Percentiles rank a stretch among this genome's conserved stretches.
Conservation (phyloP, 192 early-diverging fungal species). For the Entophlyctis helioformis region DNA sequence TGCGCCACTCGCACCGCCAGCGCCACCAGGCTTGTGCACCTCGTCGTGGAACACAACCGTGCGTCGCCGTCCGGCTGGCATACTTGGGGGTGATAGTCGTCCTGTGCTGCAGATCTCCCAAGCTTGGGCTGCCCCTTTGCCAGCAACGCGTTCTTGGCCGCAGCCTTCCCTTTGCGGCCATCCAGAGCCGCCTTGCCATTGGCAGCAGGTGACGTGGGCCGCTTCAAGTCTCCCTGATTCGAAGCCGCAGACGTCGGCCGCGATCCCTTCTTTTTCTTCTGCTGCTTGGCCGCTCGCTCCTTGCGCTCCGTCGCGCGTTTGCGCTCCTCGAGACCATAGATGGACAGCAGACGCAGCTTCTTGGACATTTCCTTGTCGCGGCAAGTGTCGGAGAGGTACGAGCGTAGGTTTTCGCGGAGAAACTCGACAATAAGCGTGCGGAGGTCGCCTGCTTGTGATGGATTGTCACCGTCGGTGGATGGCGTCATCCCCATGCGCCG, state of each 20-base stretch:
- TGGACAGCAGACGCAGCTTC: conserved; percentile 16
- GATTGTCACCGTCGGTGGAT: background rate
- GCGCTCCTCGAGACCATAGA: conserved; percentile 19
- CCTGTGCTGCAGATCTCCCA: too few relatives aligned
- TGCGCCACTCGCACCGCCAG: too few relatives aligned
- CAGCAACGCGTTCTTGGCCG: background rate
- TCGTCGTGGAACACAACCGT: too few relatives aligned
- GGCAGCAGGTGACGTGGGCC: background rate
- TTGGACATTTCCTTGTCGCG: conserved; percentile 12
- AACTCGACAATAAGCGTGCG: conserved; percentile 16
- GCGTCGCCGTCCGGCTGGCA: too few relatives aligned
- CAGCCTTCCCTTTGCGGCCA: background rate
- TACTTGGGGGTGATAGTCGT: too few relatives aligned
- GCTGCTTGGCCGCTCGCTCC: conserved; percentile 3
- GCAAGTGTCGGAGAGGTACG: conserved; percentile 17
- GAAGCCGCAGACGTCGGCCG: background rate
- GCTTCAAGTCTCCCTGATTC: background rate
- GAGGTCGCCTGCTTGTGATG: conserved; percentile 5
- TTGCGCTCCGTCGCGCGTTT: background rate
- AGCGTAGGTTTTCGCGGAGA: conserved; percentile 15
- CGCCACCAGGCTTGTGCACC: too few relatives aligned
- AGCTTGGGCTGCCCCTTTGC: background rate
- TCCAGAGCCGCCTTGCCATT: background rate
- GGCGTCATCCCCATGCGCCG: background rate
- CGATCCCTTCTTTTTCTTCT: background rate